Evolutionary conservation across 2,329 filamentous ascomycete species (phyloP).

Genomic region (Grosmannia huntii): DNA sequence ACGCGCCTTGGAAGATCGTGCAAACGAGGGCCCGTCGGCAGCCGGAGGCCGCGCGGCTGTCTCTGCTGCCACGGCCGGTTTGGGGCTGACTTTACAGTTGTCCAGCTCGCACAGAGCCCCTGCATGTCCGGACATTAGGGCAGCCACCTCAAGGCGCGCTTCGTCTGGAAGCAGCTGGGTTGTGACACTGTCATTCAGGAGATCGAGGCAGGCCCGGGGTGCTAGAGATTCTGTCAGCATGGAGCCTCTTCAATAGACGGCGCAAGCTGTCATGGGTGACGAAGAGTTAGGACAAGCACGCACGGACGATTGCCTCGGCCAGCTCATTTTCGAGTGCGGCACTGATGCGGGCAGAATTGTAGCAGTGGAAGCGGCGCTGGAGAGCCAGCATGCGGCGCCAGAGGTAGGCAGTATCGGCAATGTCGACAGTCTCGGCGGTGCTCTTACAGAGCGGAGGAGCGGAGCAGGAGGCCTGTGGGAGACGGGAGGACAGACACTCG

Average conservation of each 20-base stretch:
- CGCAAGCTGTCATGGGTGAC: too few relatives aligned
- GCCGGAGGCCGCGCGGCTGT: not conserved
- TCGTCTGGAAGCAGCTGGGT: conserved; percentile 14
- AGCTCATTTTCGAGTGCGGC: conserved; percentile 26
- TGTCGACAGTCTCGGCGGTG: conserved; percentile 18
- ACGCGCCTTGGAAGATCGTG: not conserved
- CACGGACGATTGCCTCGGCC: conserved; percentile 23
- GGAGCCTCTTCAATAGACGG: not conserved
- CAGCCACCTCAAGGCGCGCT: conserved; percentile 14
- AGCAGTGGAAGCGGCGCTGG: conserved; percentile 27
- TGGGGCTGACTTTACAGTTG: not conserved
- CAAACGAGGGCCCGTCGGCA: not conserved
- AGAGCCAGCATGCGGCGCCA: conserved; percentile 30
- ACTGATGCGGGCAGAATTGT: conserved; percentile 30
- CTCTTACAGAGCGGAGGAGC: not conserved
- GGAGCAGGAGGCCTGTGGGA: not conserved
- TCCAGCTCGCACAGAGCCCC: not conserved
- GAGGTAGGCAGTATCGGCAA: conserved; percentile 19
- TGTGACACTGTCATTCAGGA: conserved; percentile 20
- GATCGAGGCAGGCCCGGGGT: conserved; percentile 18
- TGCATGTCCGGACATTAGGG: conserved; percentile 10
- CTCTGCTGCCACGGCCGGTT: not conserved
- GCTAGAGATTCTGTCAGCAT: conserved; percentile 11
- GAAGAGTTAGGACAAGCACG: conserved; percentile 9
- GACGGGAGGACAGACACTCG: not conserved